Evolutionary conservation across 139 green algal species (phyloP).

Genomic region (Chlamydomonas asymmetrica): DNA sequence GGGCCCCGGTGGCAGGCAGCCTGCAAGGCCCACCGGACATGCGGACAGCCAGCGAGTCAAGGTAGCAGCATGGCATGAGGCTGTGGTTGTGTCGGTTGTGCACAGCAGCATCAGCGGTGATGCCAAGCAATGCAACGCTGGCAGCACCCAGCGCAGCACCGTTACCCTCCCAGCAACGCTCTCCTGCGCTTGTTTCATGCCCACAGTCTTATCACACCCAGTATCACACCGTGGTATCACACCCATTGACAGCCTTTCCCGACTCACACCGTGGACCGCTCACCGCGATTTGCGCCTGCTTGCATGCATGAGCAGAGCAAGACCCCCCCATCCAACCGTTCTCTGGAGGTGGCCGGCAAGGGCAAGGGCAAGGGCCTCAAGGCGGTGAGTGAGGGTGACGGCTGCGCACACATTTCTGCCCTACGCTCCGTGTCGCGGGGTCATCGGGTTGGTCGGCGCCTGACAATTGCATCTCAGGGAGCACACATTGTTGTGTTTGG

Average conservation of each 20-base stretch:
- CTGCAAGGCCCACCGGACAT: too few species aligned
- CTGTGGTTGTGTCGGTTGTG: neutral
- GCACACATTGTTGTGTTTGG: neutral
- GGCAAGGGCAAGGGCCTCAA: conserved; percentile 16
- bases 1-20: neutral
- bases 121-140: neutral
- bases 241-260: neutral
- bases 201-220: neutral
- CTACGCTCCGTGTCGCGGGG: too few species aligned
- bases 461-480: neutral
- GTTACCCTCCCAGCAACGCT: too few species aligned
- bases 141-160: too few species aligned
- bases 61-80: conserved; percentile 1
- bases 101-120: neutral
- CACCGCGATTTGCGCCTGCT: too few species aligned
- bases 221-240: neutral
- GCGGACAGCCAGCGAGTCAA: too few species aligned
- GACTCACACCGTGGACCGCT: neutral
- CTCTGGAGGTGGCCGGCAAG: neutral
- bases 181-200: neutral
- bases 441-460: neutral
- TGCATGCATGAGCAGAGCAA: too few species aligned
- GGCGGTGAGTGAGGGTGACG: neutral
- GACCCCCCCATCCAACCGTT: neutral
- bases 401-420: neutral